Percentiles rank a stretch among this genome's conserved stretches.
phyloP scores from a whole-genome alignment of 2,329 filamentous ascomycete species.

The Lecanicillium sp. region DNA sequence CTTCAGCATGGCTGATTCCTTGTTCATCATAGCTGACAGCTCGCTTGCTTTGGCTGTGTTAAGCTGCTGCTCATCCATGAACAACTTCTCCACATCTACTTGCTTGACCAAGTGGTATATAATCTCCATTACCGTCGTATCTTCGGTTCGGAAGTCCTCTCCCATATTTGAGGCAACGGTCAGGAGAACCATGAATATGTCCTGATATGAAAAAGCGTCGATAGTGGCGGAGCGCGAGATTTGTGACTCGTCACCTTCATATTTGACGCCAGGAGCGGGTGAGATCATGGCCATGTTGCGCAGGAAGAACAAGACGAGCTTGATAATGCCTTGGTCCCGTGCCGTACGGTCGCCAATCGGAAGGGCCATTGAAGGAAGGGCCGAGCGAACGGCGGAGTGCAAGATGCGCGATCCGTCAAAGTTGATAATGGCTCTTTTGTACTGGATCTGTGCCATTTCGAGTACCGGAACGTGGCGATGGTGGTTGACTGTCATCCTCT shows the following conservation, averaged over 20 bases:
- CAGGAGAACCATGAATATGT: slow-evolving; percentile 77
- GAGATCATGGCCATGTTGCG: slow-evolving; percentile 83
- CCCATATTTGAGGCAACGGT: slow-evolving; percentile 89
- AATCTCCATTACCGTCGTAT: slow-evolving; percentile 83
- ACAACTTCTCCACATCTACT: slow-evolving; percentile 74
- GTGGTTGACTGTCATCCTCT: slow-evolving; percentile 85
- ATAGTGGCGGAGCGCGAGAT: slow-evolving; percentile 83
- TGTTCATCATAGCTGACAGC: slow-evolving; percentile 64
- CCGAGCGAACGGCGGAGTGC: slow-evolving; percentile 71
- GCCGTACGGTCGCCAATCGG: slow-evolving; percentile 66
- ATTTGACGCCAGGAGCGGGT: slow-evolving; percentile 62
- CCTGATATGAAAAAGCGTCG: slow-evolving; percentile 82
- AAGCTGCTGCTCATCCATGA: slow-evolving; percentile 71
- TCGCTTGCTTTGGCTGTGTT: slow-evolving; percentile 64
- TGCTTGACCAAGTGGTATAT: slow-evolving; percentile 90
- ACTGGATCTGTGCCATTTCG: slow-evolving; percentile 77
- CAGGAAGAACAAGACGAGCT: slow-evolving; percentile 79
- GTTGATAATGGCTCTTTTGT: slow-evolving; percentile 84
- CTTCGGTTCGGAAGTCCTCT: slow-evolving; percentile 85
- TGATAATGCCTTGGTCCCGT: slow-evolving; percentile 87
- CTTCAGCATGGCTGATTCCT: slow-evolving; percentile 77
- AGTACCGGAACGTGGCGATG: slow-evolving; percentile 86
- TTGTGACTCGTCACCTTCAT: slow-evolving; percentile 83
- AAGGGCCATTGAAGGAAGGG: slow-evolving; percentile 77
- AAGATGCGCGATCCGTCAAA: slow-evolving; percentile 72